A percentile compares a stretch with the other conserved stretches of the same genome.
Evolutionary conservation across 306 rosid genomes (phyloP).

Genomic region (Sesbania bispinosa): DNA sequence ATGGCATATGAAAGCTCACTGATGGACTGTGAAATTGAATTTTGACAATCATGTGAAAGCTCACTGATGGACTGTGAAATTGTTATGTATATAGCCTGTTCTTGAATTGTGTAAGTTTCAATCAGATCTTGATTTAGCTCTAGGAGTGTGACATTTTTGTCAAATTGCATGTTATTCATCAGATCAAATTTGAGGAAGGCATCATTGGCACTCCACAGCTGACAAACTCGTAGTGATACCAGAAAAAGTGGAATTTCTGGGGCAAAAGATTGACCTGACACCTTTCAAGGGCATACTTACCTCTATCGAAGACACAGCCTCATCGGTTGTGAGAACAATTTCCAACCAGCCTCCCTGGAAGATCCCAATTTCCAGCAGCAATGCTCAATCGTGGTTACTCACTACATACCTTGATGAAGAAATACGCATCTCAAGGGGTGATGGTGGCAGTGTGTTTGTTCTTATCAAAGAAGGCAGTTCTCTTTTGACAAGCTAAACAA

Average conservation of each 20-base stretch:
- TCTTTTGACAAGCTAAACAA: constrained; percentile 35
- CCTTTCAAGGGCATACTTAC: constrained; percentile 69
- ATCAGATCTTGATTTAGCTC: not conserved
- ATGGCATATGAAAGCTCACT: not conserved
- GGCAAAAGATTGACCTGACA: constrained; percentile 74
- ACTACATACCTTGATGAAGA: constrained; percentile 88
- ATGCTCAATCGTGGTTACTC: constrained; percentile 78
- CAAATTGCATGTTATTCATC: constrained; percentile 12
- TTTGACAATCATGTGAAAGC: not conserved
- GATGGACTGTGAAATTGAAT: too few species aligned
- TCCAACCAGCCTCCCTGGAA: constrained; percentile 75
- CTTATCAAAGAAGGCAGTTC: constrained; percentile 83
- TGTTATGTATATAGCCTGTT: not conserved
- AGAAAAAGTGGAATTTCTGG: constrained; percentile 78
- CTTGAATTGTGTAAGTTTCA: not conserved
- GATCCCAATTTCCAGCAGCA: constrained; percentile 55
- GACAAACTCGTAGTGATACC: constrained; percentile 87
- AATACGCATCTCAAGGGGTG: constrained; percentile 74
- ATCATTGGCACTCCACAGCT: constrained; percentile 88
- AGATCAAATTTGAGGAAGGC: constrained; percentile 88
- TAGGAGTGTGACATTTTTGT: not conserved
- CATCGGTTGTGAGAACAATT: constrained; percentile 67
- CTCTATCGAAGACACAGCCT: constrained; percentile 77
- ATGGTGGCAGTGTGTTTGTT: constrained; percentile 75
- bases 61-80: not conserved